Percentiles rank a stretch among this genome's conserved stretches.
These are phyloP conservation scores for Cladosporium sp. DNA, from an alignment of 2,329 filamentous ascomycete genomes.

Conservation along the genomic window DNA sequence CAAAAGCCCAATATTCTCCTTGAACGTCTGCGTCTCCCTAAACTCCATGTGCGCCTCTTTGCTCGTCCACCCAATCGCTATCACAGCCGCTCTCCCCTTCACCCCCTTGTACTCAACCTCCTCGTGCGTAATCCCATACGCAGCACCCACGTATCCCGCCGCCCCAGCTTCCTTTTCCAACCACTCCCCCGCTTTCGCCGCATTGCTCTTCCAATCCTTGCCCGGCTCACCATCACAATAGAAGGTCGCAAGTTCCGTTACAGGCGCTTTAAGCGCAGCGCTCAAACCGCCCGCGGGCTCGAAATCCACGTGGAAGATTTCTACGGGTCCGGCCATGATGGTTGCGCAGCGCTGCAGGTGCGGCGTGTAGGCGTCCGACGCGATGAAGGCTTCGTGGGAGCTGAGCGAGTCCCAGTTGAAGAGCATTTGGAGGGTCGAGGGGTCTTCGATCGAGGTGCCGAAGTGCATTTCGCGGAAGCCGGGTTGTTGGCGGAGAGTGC, in stretches of 20 bases:
- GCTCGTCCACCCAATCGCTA: slow-evolving; percentile 55
- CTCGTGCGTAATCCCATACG: slow-evolving; percentile 30
- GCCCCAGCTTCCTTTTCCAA: slow-evolving; percentile 31
- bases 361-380: slow-evolving; percentile 38
- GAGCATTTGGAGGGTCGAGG: slow-evolving; percentile 39
- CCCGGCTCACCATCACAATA: slow-evolving; percentile 43
- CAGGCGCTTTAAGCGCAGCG: slow-evolving; percentile 40
- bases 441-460: slow-evolving; percentile 43
- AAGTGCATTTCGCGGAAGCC: slow-evolving; percentile 40
- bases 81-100: slow-evolving; percentile 44
- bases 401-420: slow-evolving; percentile 47
- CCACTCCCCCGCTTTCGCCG: slow-evolving; percentile 29
- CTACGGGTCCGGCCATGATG: slow-evolving; percentile 32
- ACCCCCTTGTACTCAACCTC: slow-evolving; percentile 35
- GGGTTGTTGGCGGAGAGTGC: slow-evolving; percentile 38
- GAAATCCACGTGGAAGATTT: slow-evolving; percentile 40
- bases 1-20: slow-evolving; percentile 42
- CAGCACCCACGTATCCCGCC: slow-evolving; percentile 25
- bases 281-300: slow-evolving; percentile 22
- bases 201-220: slow-evolving; percentile 36
- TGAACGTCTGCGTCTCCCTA: slow-evolving; percentile 48
- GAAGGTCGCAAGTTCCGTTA: slow-evolving; percentile 52
- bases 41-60: slow-evolving; percentile 52
- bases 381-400: slow-evolving; percentile 44
- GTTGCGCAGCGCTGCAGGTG: slow-evolving; percentile 38